phyloP scores from a whole-genome alignment of 2,329 filamentous ascomycete genomes.

The Thielaviopsis musarum region DNA sequence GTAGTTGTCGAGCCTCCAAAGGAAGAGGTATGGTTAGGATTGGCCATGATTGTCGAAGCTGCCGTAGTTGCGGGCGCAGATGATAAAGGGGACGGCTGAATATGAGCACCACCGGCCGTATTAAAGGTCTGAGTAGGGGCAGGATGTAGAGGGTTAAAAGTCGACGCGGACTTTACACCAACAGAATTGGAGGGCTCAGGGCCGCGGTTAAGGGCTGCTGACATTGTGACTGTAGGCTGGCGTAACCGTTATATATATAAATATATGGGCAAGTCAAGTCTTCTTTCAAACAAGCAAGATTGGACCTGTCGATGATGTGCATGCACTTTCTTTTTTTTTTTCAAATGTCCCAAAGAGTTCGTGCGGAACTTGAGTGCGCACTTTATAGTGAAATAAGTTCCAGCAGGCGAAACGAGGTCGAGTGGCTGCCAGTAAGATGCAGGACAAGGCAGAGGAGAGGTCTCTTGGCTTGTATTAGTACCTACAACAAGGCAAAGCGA shows the following conservation, averaged over 20 bases:
- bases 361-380: neutral
- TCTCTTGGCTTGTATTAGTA: neutral
- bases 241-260: neutral
- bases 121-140: neutral
- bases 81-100: neutral
- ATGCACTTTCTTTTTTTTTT: too few relatives aligned
- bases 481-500: neutral
- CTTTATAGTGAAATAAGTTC: neutral
- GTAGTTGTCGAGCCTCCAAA: conserved; percentile 28
- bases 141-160: neutral
- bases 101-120: neutral
- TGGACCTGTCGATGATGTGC: neutral
- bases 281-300: neutral
- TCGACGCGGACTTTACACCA: neutral
- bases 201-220: neutral
- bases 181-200: neutral
- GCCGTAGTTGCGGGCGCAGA: conserved; percentile 27
- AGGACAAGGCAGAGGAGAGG: neutral
- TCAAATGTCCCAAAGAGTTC: neutral
- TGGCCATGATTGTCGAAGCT: conserved; percentile 36
- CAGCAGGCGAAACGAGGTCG: neutral
- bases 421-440: neutral
- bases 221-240: neutral
- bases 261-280: neutral
- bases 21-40: conserved; percentile 22